Conservation (phyloP, 371 early-diverging fungal species). For the Haplosporangium sp. region DNA sequence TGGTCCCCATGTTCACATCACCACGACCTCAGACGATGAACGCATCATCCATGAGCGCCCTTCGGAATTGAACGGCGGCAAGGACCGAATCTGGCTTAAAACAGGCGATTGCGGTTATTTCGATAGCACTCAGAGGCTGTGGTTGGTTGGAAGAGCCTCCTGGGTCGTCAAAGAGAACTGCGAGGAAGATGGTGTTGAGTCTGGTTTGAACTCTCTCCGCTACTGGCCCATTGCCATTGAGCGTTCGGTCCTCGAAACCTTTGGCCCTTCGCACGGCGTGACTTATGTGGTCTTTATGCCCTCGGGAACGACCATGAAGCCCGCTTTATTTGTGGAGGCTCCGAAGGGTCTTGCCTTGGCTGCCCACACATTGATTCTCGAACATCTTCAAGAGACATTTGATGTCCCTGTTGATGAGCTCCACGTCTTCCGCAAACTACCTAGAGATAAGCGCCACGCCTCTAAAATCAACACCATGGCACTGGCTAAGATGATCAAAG, state of each 20-base stretch:
- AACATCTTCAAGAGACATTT: constrained; percentile 54
- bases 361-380: constrained; percentile 39
- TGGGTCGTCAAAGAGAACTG: constrained; percentile 44
- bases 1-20: constrained; percentile 54
- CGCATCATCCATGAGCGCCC: constrained; percentile 41
- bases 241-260: constrained; percentile 52
- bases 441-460: constrained; percentile 51
- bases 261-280: constrained; percentile 44
- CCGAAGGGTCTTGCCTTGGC: constrained; percentile 46
- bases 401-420: constrained; percentile 52
- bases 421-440: constrained; percentile 53
- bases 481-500: constrained; percentile 45
- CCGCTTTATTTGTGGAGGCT: constrained; percentile 48
- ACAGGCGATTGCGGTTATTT: constrained; percentile 54
- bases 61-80: constrained; percentile 26
- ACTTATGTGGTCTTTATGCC: constrained; percentile 55
- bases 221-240: constrained; percentile 55
- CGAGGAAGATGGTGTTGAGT: constrained; percentile 30
- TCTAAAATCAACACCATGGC: constrained; percentile 57
- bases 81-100: constrained; percentile 46
- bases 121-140: constrained; percentile 32
- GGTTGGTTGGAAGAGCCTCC: constrained; percentile 52
- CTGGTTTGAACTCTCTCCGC: constrained; percentile 31
- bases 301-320: constrained; percentile 44
- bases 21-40: constrained; percentile 47